phyloP scores from a whole-genome alignment of 1,284 basidiomycete genomes.

The Boletus smithii region DNA sequence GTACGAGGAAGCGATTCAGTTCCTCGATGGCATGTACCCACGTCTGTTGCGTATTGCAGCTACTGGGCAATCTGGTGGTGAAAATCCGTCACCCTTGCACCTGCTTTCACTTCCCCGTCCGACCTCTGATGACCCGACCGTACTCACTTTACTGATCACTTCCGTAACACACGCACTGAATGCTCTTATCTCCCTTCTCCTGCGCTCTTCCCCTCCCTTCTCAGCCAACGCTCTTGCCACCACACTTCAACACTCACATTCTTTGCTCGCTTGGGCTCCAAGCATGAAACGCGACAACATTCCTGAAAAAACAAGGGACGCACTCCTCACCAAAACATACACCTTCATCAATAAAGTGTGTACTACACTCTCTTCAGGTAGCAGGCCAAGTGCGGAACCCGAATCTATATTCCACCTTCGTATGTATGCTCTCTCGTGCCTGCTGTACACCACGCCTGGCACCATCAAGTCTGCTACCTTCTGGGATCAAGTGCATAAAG shows the following conservation, averaged over 20 bases:
- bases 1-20: constrained; percentile 48
- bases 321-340: constrained; percentile 57
- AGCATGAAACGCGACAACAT: constrained; percentile 35
- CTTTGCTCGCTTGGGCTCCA: constrained; percentile 54
- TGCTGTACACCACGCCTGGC: constrained; percentile 43
- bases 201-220: constrained; percentile 19
- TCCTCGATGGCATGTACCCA: constrained; percentile 46
- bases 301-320: constrained; percentile 53
- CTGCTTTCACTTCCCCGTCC: constrained; percentile 49
- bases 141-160: constrained; percentile 54
- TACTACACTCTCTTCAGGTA: constrained; percentile 24
- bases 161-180: constrained; percentile 54
- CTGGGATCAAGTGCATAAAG: constrained; percentile 64
- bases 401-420: constrained; percentile 45
- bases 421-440: constrained; percentile 46
- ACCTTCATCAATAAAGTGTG: constrained; percentile 48
- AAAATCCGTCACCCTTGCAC: constrained; percentile 22
- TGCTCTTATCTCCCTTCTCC: constrained; percentile 34
- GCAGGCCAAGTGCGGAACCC: constrained; percentile 8
- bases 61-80: neutral
- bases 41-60: constrained; percentile 33
- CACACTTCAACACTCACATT: constrained; percentile 37
- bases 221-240: constrained; percentile 32
- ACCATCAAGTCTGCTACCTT: constrained; percentile 48
- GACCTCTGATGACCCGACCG: constrained; percentile 35